These are phyloP conservation scores for Morella rubra DNA, from an alignment of 306 rosid species.

Conservation along the genomic window DNA sequence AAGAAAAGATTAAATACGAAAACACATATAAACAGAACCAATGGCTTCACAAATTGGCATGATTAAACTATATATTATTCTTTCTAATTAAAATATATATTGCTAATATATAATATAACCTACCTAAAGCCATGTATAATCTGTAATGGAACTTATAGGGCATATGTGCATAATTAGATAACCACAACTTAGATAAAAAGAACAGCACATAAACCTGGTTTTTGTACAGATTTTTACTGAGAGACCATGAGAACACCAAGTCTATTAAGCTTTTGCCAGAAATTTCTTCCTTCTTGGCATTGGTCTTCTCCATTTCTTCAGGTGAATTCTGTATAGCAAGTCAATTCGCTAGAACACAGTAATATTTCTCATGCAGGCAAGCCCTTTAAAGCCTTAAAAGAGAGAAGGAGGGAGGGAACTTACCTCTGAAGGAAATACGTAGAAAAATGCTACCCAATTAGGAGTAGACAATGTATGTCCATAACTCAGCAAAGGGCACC, in stretches of 20 bases:
- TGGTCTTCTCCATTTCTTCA: background rate
- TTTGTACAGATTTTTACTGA: slow-evolving; percentile 26
- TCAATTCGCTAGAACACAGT: too few species aligned
- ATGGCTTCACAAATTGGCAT: too few species aligned
- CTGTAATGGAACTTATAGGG: background rate
- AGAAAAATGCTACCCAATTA: background rate
- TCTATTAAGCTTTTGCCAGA: slow-evolving; percentile 16
- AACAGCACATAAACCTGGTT: background rate
- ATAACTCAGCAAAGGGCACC: too few species aligned
- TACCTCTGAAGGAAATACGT: background rate
- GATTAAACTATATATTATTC: too few species aligned
- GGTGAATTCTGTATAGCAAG: background rate
- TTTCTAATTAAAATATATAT: too few species aligned
- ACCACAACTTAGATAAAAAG: background rate
- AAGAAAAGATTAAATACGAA: too few species aligned
- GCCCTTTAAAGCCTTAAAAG: too few species aligned
- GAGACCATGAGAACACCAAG: slow-evolving; percentile 43
- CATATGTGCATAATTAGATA: background rate
- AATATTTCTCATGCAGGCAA: too few species aligned
- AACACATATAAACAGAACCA: too few species aligned
- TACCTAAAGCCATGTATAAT: too few species aligned
- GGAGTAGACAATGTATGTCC: background rate
- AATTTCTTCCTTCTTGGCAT: background rate
- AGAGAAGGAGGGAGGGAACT: background rate
- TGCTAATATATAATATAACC: too few species aligned